Evolutionary conservation across 2,329 filamentous ascomycete species (phyloP).

Genomic region (Leptographium radiaticola): DNA sequence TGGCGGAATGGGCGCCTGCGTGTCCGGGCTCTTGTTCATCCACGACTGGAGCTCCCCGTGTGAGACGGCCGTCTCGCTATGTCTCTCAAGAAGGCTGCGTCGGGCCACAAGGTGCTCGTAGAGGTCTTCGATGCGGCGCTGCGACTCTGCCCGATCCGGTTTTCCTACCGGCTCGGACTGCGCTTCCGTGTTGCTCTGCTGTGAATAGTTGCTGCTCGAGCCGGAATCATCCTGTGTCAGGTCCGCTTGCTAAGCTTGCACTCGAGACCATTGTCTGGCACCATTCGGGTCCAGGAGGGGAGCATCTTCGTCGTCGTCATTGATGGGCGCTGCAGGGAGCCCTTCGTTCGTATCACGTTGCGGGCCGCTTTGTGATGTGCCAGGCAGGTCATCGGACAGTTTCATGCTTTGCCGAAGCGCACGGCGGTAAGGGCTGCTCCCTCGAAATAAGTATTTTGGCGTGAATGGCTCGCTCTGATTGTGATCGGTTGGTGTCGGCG

Average conservation of each 20-base stretch:
- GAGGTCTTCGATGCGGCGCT: not conserved
- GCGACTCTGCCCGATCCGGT: too few relatives aligned
- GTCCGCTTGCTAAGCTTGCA: slow-evolving; percentile 11
- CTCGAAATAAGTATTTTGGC: slow-evolving; percentile 33
- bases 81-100: not conserved
- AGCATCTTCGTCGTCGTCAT: slow-evolving; percentile 1
- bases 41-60: slow-evolving; percentile 9
- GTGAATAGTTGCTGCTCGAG: slow-evolving; percentile 4
- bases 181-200: not conserved
- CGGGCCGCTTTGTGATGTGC: not conserved
- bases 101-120: not conserved
- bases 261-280: slow-evolving; percentile 10
- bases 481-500: slow-evolving; percentile 6
- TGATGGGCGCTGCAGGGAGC: not conserved
- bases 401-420: slow-evolving; percentile 34
- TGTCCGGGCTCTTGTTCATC: slow-evolving; percentile 1
- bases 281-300: slow-evolving; percentile 7
- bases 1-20: not conserved
- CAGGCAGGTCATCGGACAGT: slow-evolving; percentile 16
- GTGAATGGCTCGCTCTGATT: not conserved
- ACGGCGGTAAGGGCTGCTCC: slow-evolving; percentile 41
- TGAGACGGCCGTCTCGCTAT: slow-evolving; percentile 6
- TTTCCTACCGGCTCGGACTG: not conserved
- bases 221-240: slow-evolving; percentile 5
- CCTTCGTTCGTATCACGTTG: not conserved